These are phyloP conservation scores for Apiospora sp. DNA, from an alignment of 2,329 filamentous ascomycete genomes.

Conservation along the genomic window DNA sequence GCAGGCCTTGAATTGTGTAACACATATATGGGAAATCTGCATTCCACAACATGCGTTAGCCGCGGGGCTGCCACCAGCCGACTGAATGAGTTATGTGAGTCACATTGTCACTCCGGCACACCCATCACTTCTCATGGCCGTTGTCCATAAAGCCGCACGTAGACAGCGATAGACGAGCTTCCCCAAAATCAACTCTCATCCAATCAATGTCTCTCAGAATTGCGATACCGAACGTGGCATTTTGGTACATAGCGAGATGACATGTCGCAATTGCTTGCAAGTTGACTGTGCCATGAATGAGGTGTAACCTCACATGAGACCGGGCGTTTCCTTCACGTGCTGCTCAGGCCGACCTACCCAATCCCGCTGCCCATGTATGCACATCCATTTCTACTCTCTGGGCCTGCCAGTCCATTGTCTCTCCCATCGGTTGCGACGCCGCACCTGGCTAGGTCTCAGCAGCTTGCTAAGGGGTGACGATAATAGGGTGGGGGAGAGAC, in stretches of 20 bases:
- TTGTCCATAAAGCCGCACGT: not conserved
- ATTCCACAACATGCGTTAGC: no score
- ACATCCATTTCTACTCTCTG: conserved; percentile 10
- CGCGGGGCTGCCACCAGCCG: no score
- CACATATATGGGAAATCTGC: no score
- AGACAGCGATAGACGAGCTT: conserved; percentile 12
- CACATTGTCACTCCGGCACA: no score
- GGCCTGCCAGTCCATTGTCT: not conserved
- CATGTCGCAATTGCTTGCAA: not conserved
- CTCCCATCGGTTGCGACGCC: not conserved
- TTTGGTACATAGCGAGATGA: conserved; percentile 2
- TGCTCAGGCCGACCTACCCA: conserved; percentile 6
- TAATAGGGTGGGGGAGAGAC: not conserved
- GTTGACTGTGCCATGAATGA: conserved; percentile 8
- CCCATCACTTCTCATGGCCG: no score
- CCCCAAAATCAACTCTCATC: not conserved
- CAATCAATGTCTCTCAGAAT: not conserved
- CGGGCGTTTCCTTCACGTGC: conserved; percentile 9
- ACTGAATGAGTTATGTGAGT: no score
- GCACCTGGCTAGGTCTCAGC: conserved; percentile 1
- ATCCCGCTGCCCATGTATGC: conserved; percentile 1
- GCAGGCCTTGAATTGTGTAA: no score
- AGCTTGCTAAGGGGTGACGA: not conserved
- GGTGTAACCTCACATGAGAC: conserved; percentile 13
- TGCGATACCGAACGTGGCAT: not conserved